Evolutionary conservation across 495 filamentous ascomycete genomes (phyloP), one percentile per base, ranked within the genome.

Genomic region (Penicillium steckii): DNA sequence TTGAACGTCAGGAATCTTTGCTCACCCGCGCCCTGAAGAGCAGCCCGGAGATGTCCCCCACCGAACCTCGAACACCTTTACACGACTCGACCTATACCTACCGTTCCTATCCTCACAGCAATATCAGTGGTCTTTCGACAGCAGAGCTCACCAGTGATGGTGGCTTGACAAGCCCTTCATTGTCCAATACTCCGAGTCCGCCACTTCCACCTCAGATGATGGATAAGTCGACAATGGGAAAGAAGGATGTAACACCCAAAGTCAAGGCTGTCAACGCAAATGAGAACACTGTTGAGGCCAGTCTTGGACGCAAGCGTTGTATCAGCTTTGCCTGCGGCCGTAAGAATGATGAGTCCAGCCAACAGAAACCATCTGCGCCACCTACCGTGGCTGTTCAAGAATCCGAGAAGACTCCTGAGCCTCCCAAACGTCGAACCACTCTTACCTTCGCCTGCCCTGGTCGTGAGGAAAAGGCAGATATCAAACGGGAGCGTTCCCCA

Each of bases 91-190:
- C 23, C 44, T 74, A 72, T 51, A 55, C 59, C 46, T 74, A 80
- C 72, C 80, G 77, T 44, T 81, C 85, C 46, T 92, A 91, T 46
- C 85, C 86, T 41, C 85, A 85, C 60, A 90, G 87, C 71, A 91
- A 85, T 60, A 71, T 80, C 54, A 95, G 89, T 71, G 76, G 83
- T 47, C 74, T 88, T 42, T 96, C 92, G 12, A 91, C 89, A 2
- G 85, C 85, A 21, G 92, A 96, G 54, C 75, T 96, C 46, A 96
- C 90, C 23, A 96, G 91, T 69, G 94, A 96, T 62, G 94, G 87
- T 32, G 93, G 89, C 41, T 70, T 90, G 33, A 96, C 91, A n/a
- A 95, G 91, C 57, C 91, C 94, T 37, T 84, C 90, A n/a, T 76
- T 91, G 19, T 88, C 90, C 44, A 89, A 81, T 63, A 90, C 91